These are phyloP conservation scores for Populus hybrid DNA, from an alignment of 441 rosid genomes.

Conservation along the genomic window DNA sequence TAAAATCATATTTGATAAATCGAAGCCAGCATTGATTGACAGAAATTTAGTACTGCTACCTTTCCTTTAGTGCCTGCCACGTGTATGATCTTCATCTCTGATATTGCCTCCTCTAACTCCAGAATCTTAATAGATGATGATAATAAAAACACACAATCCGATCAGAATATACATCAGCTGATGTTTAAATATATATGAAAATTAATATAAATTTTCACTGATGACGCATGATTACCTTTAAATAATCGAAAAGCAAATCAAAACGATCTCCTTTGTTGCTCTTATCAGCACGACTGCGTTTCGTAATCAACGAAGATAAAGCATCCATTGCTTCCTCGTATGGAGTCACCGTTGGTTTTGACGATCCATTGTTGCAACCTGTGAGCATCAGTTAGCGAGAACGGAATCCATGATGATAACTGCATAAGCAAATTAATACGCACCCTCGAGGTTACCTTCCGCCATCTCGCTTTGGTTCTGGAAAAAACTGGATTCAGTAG, in stretches of 20 bases:
- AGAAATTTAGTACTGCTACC: slow-evolving; percentile 33
- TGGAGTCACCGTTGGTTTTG: slow-evolving; percentile 24
- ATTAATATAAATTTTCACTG: neutral
- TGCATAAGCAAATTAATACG: neutral
- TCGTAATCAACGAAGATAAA: slow-evolving; percentile 80
- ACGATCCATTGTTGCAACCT: slow-evolving; percentile 20
- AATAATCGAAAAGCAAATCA: slow-evolving; percentile 74
- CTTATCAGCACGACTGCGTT: slow-evolving; percentile 83
- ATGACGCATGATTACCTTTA: slow-evolving; percentile 42
- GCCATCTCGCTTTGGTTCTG: slow-evolving; percentile 23
- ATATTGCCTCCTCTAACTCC: slow-evolving; percentile 74
- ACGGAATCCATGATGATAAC: neutral
- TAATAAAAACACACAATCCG: neutral
- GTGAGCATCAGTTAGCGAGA: neutral
- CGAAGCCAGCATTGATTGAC: neutral
- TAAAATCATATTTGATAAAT: neutral
- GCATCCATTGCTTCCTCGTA: slow-evolving; percentile 83
- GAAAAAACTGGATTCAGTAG: neutral
- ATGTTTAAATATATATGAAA: neutral
- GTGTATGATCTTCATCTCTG: slow-evolving; percentile 80
- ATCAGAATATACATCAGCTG: neutral
- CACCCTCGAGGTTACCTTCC: slow-evolving; percentile 3
- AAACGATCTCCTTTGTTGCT: slow-evolving; percentile 79
- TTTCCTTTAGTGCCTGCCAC: slow-evolving; percentile 99
- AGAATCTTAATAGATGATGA: slow-evolving; percentile 40